These are phyloP conservation scores for Gossypium schwendimanii DNA, from an alignment of 441 rosid species.

Conservation along the genomic window DNA sequence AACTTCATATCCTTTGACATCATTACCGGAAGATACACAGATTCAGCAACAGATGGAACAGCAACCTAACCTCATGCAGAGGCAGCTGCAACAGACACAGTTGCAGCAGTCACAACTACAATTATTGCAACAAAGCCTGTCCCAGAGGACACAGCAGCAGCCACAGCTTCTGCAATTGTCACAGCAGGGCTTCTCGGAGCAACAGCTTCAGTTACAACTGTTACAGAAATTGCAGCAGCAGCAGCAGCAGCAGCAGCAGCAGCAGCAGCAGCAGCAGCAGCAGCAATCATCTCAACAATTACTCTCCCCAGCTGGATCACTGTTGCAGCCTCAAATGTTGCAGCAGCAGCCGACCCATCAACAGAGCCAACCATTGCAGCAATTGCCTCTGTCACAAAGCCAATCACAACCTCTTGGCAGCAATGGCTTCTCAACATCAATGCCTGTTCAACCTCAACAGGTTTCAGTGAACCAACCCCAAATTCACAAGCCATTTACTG, in stretches of 20 bases:
- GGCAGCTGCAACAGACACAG: constrained; percentile 62
- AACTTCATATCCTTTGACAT: constrained; percentile 43
- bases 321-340: constrained; percentile 54
- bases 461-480: constrained; percentile 45
- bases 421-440: constrained; percentile 52
- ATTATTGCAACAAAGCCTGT: constrained; percentile 34
- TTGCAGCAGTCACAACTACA: constrained; percentile 26
- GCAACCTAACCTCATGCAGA: constrained; percentile 44
- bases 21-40: constrained; percentile 61
- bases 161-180: constrained; percentile 51
- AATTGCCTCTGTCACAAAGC: constrained; percentile 46
- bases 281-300: constrained; percentile 56
- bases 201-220: constrained; percentile 72
- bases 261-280: neutral
- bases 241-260: constrained; percentile 26
- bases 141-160: constrained; percentile 57
- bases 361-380: constrained; percentile 59
- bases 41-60: constrained; percentile 65
- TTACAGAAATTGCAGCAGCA: constrained; percentile 72
- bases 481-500: constrained; percentile 38
- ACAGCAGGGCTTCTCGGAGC: constrained; percentile 51
- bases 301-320: constrained; percentile 42
- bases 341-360: constrained; percentile 46
- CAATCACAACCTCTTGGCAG: constrained; percentile 55
- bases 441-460: constrained; percentile 36